Percentiles rank a stretch among this genome's conserved stretches.
Evolutionary conservation across 192 early-diverging fungal genomes (phyloP).

Genomic region (Backusella tarrabulga): DNA sequence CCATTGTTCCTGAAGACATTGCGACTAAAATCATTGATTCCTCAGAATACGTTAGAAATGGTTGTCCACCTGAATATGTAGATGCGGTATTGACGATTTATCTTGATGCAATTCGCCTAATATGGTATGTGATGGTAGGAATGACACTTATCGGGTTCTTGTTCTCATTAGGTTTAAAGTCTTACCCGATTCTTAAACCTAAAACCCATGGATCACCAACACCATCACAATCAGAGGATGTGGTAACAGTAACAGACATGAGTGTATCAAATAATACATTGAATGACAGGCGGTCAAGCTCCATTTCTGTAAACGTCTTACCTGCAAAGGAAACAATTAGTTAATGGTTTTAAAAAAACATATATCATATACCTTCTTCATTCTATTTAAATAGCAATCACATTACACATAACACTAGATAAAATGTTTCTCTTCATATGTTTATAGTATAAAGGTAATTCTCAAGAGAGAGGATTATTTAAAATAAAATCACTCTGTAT

Average conservation of each 20-base stretch:
- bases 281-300: neutral
- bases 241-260: neutral
- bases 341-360: neutral
- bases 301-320: neutral
- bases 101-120: conserved; percentile 18
- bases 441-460: neutral
- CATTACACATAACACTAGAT: neutral
- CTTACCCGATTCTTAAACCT: conserved; percentile 4
- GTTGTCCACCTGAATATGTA: conserved; percentile 19
- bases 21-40: conserved; percentile 12
- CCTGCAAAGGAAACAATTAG: neutral
- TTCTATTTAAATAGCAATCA: neutral
- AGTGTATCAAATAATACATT: neutral
- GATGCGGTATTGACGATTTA: conserved; percentile 15
- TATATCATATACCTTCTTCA: neutral
- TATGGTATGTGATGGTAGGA: conserved; percentile 28
- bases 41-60: conserved; percentile 22
- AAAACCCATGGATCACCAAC: neutral
- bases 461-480: neutral
- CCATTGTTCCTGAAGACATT: conserved; percentile 8
- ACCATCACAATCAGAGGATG: neutral
- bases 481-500: neutral
- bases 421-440: neutral
- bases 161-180: neutral
- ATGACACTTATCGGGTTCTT: conserved; percentile 15